Base-by-base conservation (phyloP, 1,139 yeast genomes). In the Schizosaccharomyces versatilis region DNA sequence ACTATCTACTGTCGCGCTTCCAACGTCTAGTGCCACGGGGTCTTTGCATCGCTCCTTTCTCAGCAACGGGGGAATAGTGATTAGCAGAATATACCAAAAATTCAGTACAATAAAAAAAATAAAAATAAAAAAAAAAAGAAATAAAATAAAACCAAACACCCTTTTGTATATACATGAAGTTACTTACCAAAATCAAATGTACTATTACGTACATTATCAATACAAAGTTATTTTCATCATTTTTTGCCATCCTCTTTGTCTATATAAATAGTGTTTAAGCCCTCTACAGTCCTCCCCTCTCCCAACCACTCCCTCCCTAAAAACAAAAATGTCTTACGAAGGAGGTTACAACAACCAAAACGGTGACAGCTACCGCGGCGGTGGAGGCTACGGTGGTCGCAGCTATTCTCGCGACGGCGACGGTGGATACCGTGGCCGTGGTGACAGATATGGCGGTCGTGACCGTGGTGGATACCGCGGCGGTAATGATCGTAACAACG, bases 391-490 rank as follows among this genome's bases (percentile, higher is more conserved):
- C 51, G 58, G 60, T 51, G 60, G 72, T 56, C 70, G 70, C 55
- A 69, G 70, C 56, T 73, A 70, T 57, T 64, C 64, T 68, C 70
- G 71, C 53, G 68, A 69, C 66, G 68, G 68, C 60, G 62, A 68
- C 32, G 59, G 62, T 59, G 61, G 64, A 48, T 57, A 60, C 53
- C 57, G 61, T 47, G 61, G 63, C 47, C 52, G 57, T 36, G 59
- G 63, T 56, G 59, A 60, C 41, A 56, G 59, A 47, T 53, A 54
- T 38, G 63, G 65, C 42, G 66, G 70, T 53, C 65, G 64, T 60
- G 61, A 68, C 56, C 59, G 67, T 55, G 64, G 68, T 54, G 62
- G 58, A 41, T 52, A 48, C 47, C 36, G 47, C 15, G 55, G 55
- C 8, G 41, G 36, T n/a, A 9, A 17, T 1, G 14, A 8, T 24